Base-by-base conservation (phyloP, 1,139 yeast species). In the Candida albicans region DNA sequence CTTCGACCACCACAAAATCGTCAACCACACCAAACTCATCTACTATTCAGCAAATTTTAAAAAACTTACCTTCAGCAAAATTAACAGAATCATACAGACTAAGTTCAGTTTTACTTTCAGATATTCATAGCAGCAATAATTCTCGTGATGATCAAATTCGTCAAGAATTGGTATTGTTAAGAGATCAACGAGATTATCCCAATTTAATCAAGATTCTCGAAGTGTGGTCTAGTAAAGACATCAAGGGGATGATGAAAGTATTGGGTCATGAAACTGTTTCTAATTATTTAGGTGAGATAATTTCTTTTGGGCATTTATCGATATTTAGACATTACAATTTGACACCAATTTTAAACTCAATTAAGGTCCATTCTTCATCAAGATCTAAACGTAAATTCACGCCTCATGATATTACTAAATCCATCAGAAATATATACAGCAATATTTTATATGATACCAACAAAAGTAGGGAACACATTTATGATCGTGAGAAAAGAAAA, bases 361-460 rank as follows among this genome's bases (percentile, higher is more conserved):
- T 40, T 9, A 38, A 14, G 10, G 31, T 22, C 14, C 38, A 29
- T 2, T 29, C 32, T 2, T 12, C 9, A 12, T 29, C 32, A n/a
- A 25, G 29, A 25, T 24, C 22, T 32, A 13, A 29, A 35, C 12
- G 14, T 24, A 37, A 35, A 12, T 4, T 10, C 13, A 14, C 13
- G 2, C 13, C 25, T n/a, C 11, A 28, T 25, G 33, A 38, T 26
- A 48, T 61, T 39, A 52, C 57, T 18, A 48, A 49, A 5, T 47
- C 53, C 28, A 61, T 70, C 33, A 57, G 75, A 46, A 46, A 48
- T 11, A 54, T 68, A 2, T 68, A 68, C 46, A 52, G 61, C 26
- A 58, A 62, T 25, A 47, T 70, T 27, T 40, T 69, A 24, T 66
- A 57, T 43, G 50, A 56, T 2, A 26, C 2, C 45, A 52, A 34